These are phyloP conservation scores for Actinomortierella wolfii DNA, from an alignment of 371 early-diverging fungal genomes.

Conservation along the genomic window DNA sequence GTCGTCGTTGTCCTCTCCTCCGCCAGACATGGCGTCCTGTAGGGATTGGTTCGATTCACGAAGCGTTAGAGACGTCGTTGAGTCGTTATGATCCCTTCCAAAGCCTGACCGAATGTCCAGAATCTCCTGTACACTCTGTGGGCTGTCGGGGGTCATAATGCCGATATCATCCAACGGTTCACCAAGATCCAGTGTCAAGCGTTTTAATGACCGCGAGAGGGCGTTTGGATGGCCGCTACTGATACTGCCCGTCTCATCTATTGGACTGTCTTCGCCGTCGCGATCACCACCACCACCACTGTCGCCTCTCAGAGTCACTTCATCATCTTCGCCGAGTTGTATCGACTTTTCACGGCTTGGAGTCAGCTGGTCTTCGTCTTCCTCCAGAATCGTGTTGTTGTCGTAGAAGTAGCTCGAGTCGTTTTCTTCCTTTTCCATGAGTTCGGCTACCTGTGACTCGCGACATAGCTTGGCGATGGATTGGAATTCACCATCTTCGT, in stretches of 20 bases:
- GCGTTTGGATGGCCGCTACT: conserved; percentile 17
- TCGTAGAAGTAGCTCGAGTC: conserved; percentile 7
- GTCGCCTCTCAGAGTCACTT: conserved; percentile 7
- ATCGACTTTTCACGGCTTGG: conserved; percentile 11
- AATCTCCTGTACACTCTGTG: conserved; percentile 43
- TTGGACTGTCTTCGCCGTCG: conserved; percentile 27
- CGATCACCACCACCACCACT: conserved; percentile 18
- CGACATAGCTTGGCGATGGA: conserved; percentile 38
- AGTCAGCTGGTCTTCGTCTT: background rate
- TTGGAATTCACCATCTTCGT: conserved; percentile 42
- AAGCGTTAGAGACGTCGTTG: conserved; percentile 30
- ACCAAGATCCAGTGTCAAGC: conserved; percentile 38
- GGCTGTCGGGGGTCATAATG: conserved; percentile 30
- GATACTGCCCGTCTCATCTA: conserved; percentile 18
- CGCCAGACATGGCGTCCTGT: too few relatives aligned
- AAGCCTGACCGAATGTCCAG: conserved; percentile 34
- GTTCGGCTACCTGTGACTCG: conserved; percentile 27
- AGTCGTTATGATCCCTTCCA: conserved; percentile 17
- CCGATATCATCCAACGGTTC: conserved; percentile 22
- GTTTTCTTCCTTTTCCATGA: conserved; percentile 17
- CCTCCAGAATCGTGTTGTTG: conserved; percentile 3
- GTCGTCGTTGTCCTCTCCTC: too few relatives aligned
- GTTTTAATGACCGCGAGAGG: conserved; percentile 22
- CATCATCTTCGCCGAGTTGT: conserved; percentile 33
- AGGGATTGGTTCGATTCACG: conserved; percentile 7